Percentiles rank a stretch among this genome's conserved stretches.
Conservation (phyloP, 2,329 filamentous ascomycete species). For the Fusarium nurragi region DNA sequence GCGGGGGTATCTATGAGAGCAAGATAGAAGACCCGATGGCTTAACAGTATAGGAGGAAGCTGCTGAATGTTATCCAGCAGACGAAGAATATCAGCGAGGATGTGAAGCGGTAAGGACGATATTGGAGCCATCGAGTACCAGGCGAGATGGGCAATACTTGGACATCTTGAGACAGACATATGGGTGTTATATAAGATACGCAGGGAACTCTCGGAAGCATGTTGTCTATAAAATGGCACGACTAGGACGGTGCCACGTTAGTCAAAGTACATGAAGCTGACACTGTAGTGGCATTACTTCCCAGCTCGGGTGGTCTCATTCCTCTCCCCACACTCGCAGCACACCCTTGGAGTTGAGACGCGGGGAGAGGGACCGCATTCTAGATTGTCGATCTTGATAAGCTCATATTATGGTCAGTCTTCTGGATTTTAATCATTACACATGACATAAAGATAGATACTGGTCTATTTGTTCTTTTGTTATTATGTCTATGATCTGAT, state of each 20-base stretch:
- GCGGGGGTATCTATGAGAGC: slow-evolving; percentile 34
- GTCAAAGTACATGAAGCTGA: slow-evolving; percentile 28
- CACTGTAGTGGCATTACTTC: slow-evolving; percentile 18
- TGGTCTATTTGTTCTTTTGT: background rate
- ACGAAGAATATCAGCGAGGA: slow-evolving; percentile 36
- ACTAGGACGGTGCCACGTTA: slow-evolving; percentile 21
- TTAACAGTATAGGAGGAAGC: slow-evolving; percentile 31
- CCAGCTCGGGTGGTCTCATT: slow-evolving; percentile 31
- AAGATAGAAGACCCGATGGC: slow-evolving; percentile 37
- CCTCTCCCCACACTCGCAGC: slow-evolving; percentile 39
- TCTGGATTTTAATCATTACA: background rate
- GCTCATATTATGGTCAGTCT: background rate
- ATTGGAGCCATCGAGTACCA: slow-evolving; percentile 30
- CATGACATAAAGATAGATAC: background rate
- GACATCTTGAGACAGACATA: background rate
- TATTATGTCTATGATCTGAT: slow-evolving; percentile 10
- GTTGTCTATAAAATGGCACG: slow-evolving; percentile 21
- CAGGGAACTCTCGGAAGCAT: background rate
- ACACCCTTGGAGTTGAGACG: slow-evolving; percentile 9
- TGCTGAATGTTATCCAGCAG: slow-evolving; percentile 29
- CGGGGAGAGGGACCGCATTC: background rate
- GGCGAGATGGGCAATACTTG: background rate
- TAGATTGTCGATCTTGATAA: slow-evolving; percentile 7
- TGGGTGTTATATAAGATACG: background rate
- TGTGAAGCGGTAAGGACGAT: slow-evolving; percentile 36